Evolutionary conservation across 176 grass and related monocot genomes (phyloP).

Genomic region (Aegilops tauschii): DNA sequence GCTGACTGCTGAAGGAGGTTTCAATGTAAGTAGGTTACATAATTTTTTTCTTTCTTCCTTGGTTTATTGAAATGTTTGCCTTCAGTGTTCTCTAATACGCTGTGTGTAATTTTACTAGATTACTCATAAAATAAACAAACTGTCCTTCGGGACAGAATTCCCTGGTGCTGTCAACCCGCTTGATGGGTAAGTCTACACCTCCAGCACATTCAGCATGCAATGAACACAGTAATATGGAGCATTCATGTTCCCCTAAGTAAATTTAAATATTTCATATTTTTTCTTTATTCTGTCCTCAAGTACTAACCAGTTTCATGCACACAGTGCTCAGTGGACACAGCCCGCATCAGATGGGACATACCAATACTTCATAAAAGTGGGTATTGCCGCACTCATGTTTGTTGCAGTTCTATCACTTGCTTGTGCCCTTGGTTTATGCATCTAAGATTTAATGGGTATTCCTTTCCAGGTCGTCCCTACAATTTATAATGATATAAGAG

Average conservation of each 20-base stretch:
- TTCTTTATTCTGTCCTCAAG: background rate
- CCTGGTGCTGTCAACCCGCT: slow-evolving; percentile 94
- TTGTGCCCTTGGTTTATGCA: slow-evolving; percentile 26
- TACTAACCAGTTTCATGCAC: slow-evolving; percentile 27
- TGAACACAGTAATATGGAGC: background rate
- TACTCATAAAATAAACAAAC: slow-evolving; percentile 91
- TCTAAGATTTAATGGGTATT: slow-evolving; percentile 21
- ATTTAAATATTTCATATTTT: background rate
- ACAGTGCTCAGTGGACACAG: slow-evolving; percentile 82
- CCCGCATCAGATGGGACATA: slow-evolving; percentile 76
- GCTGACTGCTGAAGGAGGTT: slow-evolving; percentile 59
- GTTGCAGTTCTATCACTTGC: slow-evolving; percentile 15
- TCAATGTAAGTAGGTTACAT: slow-evolving; percentile 62
- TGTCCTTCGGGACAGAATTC: slow-evolving; percentile 90
- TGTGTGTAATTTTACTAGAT: slow-evolving; percentile 54
- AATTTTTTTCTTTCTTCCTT: background rate
- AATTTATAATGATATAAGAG: slow-evolving; percentile 81
- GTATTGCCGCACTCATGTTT: slow-evolving; percentile 22
- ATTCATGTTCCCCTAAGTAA: background rate
- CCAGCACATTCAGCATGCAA: slow-evolving; percentile 14
- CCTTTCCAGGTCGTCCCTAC: slow-evolving; percentile 81
- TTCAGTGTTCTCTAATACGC: slow-evolving; percentile 18
- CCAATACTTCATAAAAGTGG: slow-evolving; percentile 96
- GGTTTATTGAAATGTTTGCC: background rate
- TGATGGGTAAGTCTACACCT: slow-evolving; percentile 59